phyloP scores from a whole-genome alignment of 371 early-diverging fungal genomes.

The Syncephalis plumigaleata region DNA sequence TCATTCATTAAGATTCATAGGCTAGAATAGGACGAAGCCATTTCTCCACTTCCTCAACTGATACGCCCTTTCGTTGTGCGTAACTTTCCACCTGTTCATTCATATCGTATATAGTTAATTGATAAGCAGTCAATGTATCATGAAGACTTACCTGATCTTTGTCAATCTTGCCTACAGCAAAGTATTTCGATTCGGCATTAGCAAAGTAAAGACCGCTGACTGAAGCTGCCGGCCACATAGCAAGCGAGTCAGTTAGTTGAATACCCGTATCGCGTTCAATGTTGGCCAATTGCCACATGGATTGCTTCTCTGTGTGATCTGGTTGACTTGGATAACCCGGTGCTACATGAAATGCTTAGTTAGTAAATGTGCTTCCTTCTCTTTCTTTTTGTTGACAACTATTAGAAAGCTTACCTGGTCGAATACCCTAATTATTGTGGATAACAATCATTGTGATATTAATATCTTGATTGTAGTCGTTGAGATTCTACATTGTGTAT shows the following conservation, averaged over 20 bases:
- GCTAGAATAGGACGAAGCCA: conserved; percentile 73
- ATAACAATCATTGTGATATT: no score
- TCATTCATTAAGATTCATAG: conserved; percentile 23
- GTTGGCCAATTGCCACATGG: conserved; percentile 74
- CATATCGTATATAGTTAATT: neutral
- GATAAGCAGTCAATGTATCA: neutral
- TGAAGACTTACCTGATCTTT: conserved; percentile 52
- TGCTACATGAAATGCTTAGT: conserved; percentile 49
- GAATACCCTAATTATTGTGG: no score
- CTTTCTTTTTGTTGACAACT: no score
- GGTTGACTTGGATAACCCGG: conserved; percentile 81
- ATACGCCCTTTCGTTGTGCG: conserved; percentile 52
- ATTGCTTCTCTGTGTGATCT: conserved; percentile 79
- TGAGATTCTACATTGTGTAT: no score
- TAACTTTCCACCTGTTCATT: conserved; percentile 32
- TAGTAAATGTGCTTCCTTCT: no score
- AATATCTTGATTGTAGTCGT: no score
- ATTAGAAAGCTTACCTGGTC: no score
- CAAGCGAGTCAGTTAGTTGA: conserved; percentile 68
- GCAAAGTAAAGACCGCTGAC: conserved; percentile 67
- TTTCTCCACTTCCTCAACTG: conserved; percentile 53
- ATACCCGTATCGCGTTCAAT: conserved; percentile 64
- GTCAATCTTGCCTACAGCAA: conserved; percentile 83
- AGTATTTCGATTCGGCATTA: conserved; percentile 60
- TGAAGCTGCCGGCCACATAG: conserved; percentile 81